Evolutionary conservation across 495 filamentous ascomycete genomes (phyloP).

Genomic region (Aspergillus biplanus): DNA sequence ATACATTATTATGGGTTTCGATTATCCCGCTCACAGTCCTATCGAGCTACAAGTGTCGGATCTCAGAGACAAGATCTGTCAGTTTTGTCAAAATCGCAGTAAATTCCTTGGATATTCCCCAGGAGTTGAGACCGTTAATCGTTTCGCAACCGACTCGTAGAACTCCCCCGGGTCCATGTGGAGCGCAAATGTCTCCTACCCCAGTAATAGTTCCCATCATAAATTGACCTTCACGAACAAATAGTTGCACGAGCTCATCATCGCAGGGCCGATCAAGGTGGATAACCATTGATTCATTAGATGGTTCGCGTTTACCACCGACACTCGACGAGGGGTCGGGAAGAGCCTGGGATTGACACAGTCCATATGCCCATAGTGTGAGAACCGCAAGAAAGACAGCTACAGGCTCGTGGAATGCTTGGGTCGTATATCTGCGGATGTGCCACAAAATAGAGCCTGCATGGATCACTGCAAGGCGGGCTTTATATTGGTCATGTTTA

Average conservation of each 20-base stretch:
- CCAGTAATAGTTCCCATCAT: constrained; percentile 54
- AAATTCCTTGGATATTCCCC: constrained; percentile 43
- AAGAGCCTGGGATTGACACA: constrained; percentile 29
- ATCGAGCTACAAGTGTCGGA: too few relatives aligned
- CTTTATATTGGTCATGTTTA: constrained; percentile 56
- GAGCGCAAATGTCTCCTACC: constrained; percentile 52
- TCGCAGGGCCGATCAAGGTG: constrained; percentile 57
- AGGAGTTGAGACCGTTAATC: constrained; percentile 40
- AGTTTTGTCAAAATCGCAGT: constrained; percentile 37
- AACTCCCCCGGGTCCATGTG: constrained; percentile 45
- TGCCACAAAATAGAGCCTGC: constrained; percentile 55
- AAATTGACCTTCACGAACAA: constrained; percentile 50
- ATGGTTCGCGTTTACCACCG: constrained; percentile 15
- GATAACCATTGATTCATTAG: constrained; percentile 40
- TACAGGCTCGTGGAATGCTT: constrained; percentile 54
- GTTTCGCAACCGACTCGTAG: constrained; percentile 48
- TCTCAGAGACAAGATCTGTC: constrained; percentile 27
- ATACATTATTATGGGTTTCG: not conserved
- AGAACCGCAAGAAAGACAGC: constrained; percentile 52
- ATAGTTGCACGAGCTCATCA: constrained; percentile 58
- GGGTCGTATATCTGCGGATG: constrained; percentile 49
- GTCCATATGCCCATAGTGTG: constrained; percentile 57
- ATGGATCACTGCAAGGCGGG: constrained; percentile 57
- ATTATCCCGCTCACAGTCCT: not conserved
- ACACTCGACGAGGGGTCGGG: constrained; percentile 14